Conservation (phyloP, 345 rosid genomes). For the Eutrema yunnanense region DNA sequence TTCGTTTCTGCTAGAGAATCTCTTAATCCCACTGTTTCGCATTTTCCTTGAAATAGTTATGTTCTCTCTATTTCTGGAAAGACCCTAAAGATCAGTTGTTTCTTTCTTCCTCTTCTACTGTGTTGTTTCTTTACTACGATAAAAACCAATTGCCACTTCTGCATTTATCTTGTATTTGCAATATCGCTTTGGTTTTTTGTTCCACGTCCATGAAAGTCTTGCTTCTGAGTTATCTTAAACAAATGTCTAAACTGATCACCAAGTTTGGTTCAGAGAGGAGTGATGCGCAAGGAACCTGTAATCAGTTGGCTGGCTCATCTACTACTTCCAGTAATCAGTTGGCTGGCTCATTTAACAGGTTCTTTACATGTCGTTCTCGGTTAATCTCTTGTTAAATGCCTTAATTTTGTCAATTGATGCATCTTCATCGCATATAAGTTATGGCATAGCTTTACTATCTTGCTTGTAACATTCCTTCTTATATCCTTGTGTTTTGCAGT, state of each 20-base stretch:
- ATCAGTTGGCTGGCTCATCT: constrained; percentile 16
- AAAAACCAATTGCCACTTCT: not conserved
- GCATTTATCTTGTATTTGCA: not conserved
- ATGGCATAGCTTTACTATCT: not conserved
- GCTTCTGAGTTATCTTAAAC: not conserved
- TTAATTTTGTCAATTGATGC: not conserved
- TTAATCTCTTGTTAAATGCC: not conserved
- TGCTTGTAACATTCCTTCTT: not conserved
- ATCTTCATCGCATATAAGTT: not conserved
- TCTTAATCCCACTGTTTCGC: no score
- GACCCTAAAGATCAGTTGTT: not conserved
- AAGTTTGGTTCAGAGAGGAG: constrained; percentile 8
- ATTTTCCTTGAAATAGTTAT: no score
- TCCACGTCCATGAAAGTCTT: not conserved
- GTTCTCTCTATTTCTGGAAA: not conserved
- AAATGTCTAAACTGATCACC: not conserved
- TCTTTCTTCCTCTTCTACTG: not conserved
- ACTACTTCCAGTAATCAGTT: not conserved
- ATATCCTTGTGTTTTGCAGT: constrained; percentile 37
- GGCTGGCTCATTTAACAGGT: constrained; percentile 22
- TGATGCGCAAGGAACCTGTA: not conserved
- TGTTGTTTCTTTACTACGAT: not conserved
- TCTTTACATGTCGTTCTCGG: not conserved
- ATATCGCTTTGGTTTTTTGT: not conserved
- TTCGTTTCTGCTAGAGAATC: no score